Evolutionary conservation across 345 rosid genomes (phyloP).

Genomic region (Carallia brachiata): DNA sequence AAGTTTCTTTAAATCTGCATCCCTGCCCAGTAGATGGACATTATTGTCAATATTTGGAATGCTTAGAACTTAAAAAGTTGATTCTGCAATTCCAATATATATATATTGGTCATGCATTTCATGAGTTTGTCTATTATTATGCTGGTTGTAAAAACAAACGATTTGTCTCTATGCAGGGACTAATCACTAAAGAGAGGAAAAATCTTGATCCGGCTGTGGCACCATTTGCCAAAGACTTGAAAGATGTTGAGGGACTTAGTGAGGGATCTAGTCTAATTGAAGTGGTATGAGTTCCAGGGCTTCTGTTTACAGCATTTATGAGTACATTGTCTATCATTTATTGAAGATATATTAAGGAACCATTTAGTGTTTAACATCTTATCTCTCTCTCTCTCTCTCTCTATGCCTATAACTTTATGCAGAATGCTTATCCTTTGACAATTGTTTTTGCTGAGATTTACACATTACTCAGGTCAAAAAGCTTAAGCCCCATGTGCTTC

Average conservation of each 20-base stretch:
- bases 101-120: constrained; percentile 1
- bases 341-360: constrained; percentile 1
- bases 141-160: neutral
- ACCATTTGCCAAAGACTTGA: constrained; percentile 75
- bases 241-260: constrained; percentile 57
- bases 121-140: neutral
- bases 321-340: constrained; percentile 11
- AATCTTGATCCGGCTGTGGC: constrained; percentile 81
- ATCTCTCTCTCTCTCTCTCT: too few relatives aligned
- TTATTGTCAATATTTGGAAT: neutral
- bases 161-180: constrained; percentile 60
- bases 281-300: constrained; percentile 61
- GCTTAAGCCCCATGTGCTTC: constrained; percentile 90
- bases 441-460: constrained; percentile 18
- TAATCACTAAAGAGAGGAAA: constrained; percentile 83
- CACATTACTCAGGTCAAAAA: constrained; percentile 62
- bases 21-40: too few relatives aligned
- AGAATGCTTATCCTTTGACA: constrained; percentile 5
- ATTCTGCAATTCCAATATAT: neutral
- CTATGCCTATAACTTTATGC: constrained; percentile 8
- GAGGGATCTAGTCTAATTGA: constrained; percentile 85
- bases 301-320: constrained; percentile 13
- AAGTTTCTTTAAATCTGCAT: too few relatives aligned
- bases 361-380: neutral
- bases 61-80: neutral